A percentile compares a stretch with the other conserved stretches of the same genome.
phyloP scores from a whole-genome alignment of 23 red algal genomes.

The Gracilaria gracilis region DNA sequence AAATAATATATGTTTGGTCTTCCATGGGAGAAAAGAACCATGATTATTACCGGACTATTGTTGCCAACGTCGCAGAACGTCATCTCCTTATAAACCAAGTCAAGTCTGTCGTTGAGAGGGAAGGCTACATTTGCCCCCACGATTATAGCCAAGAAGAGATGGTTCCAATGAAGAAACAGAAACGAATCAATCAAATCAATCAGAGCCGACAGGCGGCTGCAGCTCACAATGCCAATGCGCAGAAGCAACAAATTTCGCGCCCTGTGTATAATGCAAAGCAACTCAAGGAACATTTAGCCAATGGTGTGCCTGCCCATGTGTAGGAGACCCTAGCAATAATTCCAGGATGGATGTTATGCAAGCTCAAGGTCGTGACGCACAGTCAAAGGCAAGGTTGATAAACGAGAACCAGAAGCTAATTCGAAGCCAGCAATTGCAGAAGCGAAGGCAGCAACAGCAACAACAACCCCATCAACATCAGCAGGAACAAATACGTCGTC shows the following conservation, averaged over 20 bases:
- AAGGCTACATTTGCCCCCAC: conserved; percentile 42
- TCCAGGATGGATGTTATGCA: background rate
- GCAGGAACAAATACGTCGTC: conserved; percentile 38
- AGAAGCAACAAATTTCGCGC: conserved; percentile 23
- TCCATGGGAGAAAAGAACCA: conserved; percentile 36
- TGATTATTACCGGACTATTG: conserved; percentile 43
- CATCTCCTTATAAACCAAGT: conserved; percentile 56
- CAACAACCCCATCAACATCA: conserved; percentile 37
- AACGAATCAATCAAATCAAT: conserved; percentile 33
- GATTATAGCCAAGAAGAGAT: conserved; percentile 37
- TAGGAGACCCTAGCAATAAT: background rate
- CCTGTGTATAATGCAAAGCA: conserved; percentile 5
- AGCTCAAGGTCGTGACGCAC: conserved; percentile 9
- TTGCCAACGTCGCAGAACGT: conserved; percentile 44
- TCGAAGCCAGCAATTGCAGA: conserved; percentile 33
- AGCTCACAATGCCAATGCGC: conserved; percentile 19
- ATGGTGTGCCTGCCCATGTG: background rate
- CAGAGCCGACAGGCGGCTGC: conserved; percentile 50
- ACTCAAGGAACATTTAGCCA: conserved; percentile 8
- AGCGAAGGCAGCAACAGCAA: conserved; percentile 47
- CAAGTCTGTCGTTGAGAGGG: conserved; percentile 15
- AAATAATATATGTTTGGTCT: conserved; percentile 26
- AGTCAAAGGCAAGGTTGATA: background rate
- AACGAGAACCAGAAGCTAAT: conserved; percentile 14
- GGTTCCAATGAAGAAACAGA: conserved; percentile 21